These are phyloP conservation scores for Aspergillus fumigatus DNA, from an alignment of 2,329 filamentous ascomycete genomes.

Conservation along the genomic window DNA sequence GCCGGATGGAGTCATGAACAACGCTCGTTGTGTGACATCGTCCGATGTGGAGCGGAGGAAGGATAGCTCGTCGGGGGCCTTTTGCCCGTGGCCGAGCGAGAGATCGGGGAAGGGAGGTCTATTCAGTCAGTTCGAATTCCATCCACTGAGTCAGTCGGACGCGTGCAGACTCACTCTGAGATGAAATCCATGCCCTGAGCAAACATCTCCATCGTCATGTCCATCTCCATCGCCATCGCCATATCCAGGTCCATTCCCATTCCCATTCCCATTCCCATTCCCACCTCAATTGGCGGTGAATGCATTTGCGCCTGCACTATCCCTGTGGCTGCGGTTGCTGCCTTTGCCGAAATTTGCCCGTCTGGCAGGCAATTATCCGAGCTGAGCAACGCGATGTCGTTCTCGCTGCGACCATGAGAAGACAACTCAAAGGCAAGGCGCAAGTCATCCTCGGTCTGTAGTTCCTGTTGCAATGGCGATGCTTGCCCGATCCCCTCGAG, in stretches of 20 bases:
- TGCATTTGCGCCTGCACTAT: neutral
- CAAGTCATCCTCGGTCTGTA: neutral
- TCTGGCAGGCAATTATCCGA: neutral
- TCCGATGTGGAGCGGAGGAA: slow-evolving; percentile 17
- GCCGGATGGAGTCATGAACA: slow-evolving; percentile 18
- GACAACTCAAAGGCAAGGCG: neutral
- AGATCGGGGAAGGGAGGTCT: slow-evolving; percentile 5
- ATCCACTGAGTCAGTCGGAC: too few species aligned
- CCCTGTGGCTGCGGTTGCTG: too few species aligned
- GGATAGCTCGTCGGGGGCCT: neutral
- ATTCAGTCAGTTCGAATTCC: too few species aligned
- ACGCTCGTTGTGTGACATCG: slow-evolving; percentile 18
- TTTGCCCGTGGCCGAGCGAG: neutral
- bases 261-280: too few species aligned
- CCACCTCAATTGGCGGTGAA: neutral
- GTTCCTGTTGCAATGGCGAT: neutral
- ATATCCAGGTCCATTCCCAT: too few species aligned
- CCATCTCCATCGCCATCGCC: neutral
- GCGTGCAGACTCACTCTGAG: neutral
- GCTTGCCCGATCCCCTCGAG: slow-evolving; percentile 6
- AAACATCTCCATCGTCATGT: neutral
- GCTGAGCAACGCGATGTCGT: neutral
- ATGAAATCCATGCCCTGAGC: neutral
- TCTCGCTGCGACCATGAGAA: neutral
- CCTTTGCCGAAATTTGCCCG: neutral